Conservation (phyloP, 2,329 filamentous ascomycete species). For the Claviceps paspali region DNA sequence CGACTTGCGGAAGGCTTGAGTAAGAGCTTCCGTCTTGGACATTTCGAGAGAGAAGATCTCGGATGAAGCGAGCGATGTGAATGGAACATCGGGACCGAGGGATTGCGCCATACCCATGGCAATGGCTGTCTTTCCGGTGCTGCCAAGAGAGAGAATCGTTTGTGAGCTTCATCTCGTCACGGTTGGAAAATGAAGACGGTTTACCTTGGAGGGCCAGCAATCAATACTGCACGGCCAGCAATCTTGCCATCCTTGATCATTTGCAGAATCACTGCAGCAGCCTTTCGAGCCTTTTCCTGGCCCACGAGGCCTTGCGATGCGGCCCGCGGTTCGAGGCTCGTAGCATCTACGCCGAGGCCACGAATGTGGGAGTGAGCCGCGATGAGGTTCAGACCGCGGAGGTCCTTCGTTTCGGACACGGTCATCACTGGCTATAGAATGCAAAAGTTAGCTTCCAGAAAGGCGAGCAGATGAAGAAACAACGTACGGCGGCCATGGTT, state of each 20-base stretch:
- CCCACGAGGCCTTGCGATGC: constrained; percentile 88
- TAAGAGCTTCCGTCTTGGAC: constrained; percentile 97
- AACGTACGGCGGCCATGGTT: constrained; percentile 40
- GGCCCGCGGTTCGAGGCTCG: constrained; percentile 73
- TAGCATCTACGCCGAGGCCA: constrained; percentile 81
- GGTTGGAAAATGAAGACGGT: not conserved
- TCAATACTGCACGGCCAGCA: constrained; percentile 83
- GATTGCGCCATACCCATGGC: constrained; percentile 99
- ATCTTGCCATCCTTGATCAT: constrained; percentile 99
- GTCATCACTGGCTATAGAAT: constrained; percentile 46
- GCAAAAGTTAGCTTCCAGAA: not conserved
- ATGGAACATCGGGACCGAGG: constrained; percentile 83
- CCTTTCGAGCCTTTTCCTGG: constrained; percentile 91
- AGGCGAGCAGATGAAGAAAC: not conserved
- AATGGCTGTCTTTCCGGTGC: constrained; percentile 96
- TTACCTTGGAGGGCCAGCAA: constrained; percentile 79
- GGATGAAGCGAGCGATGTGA: constrained; percentile 87
- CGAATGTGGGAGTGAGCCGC: constrained; percentile 97
- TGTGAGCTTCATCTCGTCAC: not conserved
- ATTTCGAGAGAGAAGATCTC: constrained; percentile 99
- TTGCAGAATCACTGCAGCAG: constrained; percentile 87
- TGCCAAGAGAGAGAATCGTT: constrained; percentile 17
- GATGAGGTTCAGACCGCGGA: constrained; percentile 91
- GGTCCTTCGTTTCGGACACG: constrained; percentile 88
- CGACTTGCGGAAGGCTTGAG: constrained; percentile 96